Conservation (phyloP, 768 basidiomycete genomes). For the Mycena metata region DNA sequence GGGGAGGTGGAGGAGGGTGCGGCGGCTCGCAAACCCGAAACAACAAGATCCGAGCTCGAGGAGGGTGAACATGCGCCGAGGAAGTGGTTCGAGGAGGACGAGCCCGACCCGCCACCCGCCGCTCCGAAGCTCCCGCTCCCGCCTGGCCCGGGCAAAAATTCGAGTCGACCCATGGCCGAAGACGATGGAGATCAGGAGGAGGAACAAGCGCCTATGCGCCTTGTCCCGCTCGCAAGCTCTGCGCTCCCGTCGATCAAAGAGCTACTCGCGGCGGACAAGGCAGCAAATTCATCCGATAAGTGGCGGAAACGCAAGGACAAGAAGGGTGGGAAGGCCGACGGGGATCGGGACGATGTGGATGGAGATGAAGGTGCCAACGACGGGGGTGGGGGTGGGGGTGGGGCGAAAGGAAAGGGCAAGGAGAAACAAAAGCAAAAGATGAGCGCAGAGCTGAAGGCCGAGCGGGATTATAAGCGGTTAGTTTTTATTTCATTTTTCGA, state of each 20-base stretch:
- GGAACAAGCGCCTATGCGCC: conserved; percentile 55
- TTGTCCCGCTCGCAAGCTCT: conserved; percentile 85
- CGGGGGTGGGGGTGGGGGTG: conserved; percentile 22
- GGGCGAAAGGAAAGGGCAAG: background rate
- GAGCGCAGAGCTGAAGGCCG: too few relatives aligned
- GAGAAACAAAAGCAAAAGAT: too few relatives aligned
- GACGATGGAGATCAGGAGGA: conserved; percentile 51
- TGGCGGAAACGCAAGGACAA: conserved; percentile 83
- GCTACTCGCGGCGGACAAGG: conserved; percentile 83
- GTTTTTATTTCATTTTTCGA: too few relatives aligned
- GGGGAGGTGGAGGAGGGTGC: conserved; percentile 48
- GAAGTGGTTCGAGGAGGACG: conserved; percentile 65
- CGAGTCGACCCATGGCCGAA: conserved; percentile 33
- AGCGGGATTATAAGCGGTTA: conserved; percentile 69
- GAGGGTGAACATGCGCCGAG: conserved; percentile 38
- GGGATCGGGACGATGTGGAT: conserved; percentile 52
- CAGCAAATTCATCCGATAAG: conserved; percentile 74
- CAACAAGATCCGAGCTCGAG: conserved; percentile 21
- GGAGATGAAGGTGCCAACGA: conserved; percentile 62
- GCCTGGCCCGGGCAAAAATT: conserved; percentile 24
- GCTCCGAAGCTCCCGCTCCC: conserved; percentile 28
- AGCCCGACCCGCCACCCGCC: conserved; percentile 36
- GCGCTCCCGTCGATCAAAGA: conserved; percentile 86
- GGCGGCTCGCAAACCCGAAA: conserved; percentile 26
- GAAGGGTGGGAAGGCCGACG: conserved; percentile 59